These are phyloP conservation scores for Backusella westeae DNA, from an alignment of 192 early-diverging fungal species.

Conservation along the genomic window DNA sequence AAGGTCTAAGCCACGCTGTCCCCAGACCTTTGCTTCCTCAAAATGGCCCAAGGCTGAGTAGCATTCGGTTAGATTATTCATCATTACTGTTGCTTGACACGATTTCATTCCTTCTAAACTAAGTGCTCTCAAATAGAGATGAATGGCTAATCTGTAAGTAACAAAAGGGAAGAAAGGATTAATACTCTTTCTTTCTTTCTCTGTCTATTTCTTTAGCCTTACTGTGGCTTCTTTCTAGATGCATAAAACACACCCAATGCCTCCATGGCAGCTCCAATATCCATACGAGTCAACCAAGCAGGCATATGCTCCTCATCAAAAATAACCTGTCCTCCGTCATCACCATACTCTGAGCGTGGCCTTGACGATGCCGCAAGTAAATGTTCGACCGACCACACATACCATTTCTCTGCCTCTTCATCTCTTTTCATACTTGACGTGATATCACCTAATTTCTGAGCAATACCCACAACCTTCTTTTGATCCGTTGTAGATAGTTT, in stretches of 20 bases:
- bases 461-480: conserved; percentile 47
- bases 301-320: conserved; percentile 52
- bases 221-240: conserved; percentile 46
- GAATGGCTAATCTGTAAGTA: conserved; percentile 45
- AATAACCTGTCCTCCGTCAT: conserved; percentile 20
- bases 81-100: conserved; percentile 53
- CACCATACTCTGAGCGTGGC: conserved; percentile 21
- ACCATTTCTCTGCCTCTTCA: conserved; percentile 53
- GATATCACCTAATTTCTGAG: conserved; percentile 57
- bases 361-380: conserved; percentile 16
- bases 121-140: conserved; percentile 53
- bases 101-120: conserved; percentile 35
- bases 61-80: conserved; percentile 58
- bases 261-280: conserved; percentile 53
- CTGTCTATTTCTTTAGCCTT: not conserved
- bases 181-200: not conserved
- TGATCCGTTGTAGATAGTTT: conserved; percentile 37
- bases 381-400: conserved; percentile 57
- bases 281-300: conserved; percentile 50
- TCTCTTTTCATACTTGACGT: conserved; percentile 38
- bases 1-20: conserved; percentile 48
- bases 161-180: not conserved
- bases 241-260: conserved; percentile 55
- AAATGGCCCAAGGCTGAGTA: conserved; percentile 48
- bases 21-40: conserved; percentile 53